Base-by-base conservation (phyloP, 192 early-diverging fungal genomes). In the Backusella macrospora region DNA sequence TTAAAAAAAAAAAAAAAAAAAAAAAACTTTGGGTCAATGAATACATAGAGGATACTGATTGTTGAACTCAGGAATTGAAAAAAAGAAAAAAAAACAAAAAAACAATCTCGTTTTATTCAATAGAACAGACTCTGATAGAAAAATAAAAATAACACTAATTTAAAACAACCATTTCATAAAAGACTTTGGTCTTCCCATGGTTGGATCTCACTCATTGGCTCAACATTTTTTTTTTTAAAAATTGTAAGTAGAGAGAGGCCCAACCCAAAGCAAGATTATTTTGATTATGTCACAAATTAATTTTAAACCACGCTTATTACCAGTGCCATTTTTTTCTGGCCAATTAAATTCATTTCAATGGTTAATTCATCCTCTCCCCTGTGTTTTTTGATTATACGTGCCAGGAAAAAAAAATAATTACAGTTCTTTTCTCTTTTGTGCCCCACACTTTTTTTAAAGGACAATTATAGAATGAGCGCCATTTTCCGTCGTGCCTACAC, bases 401-500 rank as follows among this genome's bases (percentile, higher is more conserved):
- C 52, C 26, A 34, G 29, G 29, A 34, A 34, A 34, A 34, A 34
- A 34, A 34, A 34, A 34, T 34, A 34, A 34, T 34, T 34, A 34
- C 29, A 34, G 9, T 26, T 26, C 26, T 59, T 7, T 59, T 59
- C 21, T 43, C 10, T 43, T 10, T 38, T 68, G 39, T 46, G 18
- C 39, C 39, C 42, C 67, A 66, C 67, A 46, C 18, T 68, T 46
- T 47, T 34, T 26, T 29, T 43, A 34, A 34, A 34, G 29, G 29
- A 34, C 29, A 34, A 34, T 39, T 29, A 13, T 39, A 72, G 40
- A 73, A 78, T 82, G 76, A 76, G 63, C 71, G 67, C 71, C 52
- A 73, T 82, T 74, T 74, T 81, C 66, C 80, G 80, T 70, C 80
- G 80, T 72, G 80, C 80, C 63, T 82, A 78, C 77, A 72, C 76